Evolutionary conservation across 768 basidiomycete genomes (phyloP), one percentile per base, ranked within the genome.

Genomic region (Gelatoporia subvermispora): DNA sequence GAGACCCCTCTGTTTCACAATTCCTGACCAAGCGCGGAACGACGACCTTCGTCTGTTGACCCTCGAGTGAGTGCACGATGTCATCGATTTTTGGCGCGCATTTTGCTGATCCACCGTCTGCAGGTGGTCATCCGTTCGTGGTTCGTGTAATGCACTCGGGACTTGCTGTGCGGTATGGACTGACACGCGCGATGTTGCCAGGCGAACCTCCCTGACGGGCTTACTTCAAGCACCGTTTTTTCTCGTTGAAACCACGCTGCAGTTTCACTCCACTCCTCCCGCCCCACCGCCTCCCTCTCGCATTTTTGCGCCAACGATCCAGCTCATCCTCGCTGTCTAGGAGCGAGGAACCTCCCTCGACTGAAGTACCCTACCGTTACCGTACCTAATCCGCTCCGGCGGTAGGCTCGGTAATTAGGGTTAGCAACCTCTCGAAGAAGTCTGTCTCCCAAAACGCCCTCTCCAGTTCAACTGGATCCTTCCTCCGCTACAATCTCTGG

Each of bases 91-190:
- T 37, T 4, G 9, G 39, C 24, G 23, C n/a, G 24, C 28, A 16
- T 21, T 44, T 34, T 44, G 31, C 50, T 52, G 20, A 55, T 45
- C 21, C 49, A 34, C 24, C 5, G 22, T 55, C 53, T 48, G 44
- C 47, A 88, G 87, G 85, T 86, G 84, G 85, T 80, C 82, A 66
- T 83, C 82, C 52, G 78, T 88, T 63, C 74, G 85, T 77, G 86
- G 87, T 85, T 46, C 48, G 78, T 69, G 22, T 47, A 47, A 55
- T 35, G 11, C 21, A 4, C 28, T 39, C 20, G 20, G 20, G 24
- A 22, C 17, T 11, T 16, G 15, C 31, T 17, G 24, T 22, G 16
- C 25, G 23, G 39, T 42, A 24, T 11, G 22, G 17, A 34, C 47
- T 48, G 25, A 49, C 25, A 7, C 3, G 43, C 36, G 3, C 36